These are phyloP conservation scores for Gossypium raimondii DNA, from an alignment of 345 rosid genomes.

Conservation along the genomic window DNA sequence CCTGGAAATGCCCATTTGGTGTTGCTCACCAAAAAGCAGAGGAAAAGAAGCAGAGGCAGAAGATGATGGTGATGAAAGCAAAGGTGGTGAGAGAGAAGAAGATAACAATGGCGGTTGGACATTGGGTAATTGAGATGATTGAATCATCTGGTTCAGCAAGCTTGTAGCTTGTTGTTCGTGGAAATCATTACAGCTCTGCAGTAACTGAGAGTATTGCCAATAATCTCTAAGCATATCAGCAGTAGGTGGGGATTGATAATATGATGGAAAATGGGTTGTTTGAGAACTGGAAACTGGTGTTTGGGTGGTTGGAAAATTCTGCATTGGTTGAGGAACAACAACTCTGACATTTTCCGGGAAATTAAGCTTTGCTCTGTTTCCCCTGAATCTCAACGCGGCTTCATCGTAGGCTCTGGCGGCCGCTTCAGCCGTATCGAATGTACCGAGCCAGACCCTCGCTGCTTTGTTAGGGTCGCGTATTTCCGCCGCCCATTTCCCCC, in stretches of 20 bases:
- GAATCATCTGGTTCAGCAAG: conserved; percentile 34
- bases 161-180: conserved; percentile 23
- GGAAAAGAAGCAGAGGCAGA: conserved; percentile 42
- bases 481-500: conserved; percentile 96
- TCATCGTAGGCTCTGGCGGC: conserved; percentile 89
- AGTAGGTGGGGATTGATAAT: conserved; percentile 22
- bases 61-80: conserved; percentile 23
- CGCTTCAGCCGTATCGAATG: conserved; percentile 75
- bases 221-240: conserved; percentile 33
- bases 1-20: conserved; percentile 25
- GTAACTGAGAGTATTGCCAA: conserved; percentile 43
- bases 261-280: conserved; percentile 6
- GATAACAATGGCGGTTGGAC: conserved; percentile 15
- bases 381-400: conserved; percentile 81
- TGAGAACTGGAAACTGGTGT: conserved; percentile 14
- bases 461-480: conserved; percentile 83
- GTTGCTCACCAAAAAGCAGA: conserved; percentile 43
- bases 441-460: conserved; percentile 82
- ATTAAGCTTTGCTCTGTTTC: conserved; percentile 77
- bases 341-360: conserved; percentile 63
- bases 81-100: conserved; percentile 18
- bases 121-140: conserved; percentile 30
- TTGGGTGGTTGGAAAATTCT: conserved; percentile 22
- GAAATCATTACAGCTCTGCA: conserved; percentile 36
- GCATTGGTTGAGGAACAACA: conserved; percentile 23